Evolutionary conservation across 345 rosid genomes (phyloP), one percentile per base, ranked within the genome.

Genomic region (Gossypium rotundifolium): DNA sequence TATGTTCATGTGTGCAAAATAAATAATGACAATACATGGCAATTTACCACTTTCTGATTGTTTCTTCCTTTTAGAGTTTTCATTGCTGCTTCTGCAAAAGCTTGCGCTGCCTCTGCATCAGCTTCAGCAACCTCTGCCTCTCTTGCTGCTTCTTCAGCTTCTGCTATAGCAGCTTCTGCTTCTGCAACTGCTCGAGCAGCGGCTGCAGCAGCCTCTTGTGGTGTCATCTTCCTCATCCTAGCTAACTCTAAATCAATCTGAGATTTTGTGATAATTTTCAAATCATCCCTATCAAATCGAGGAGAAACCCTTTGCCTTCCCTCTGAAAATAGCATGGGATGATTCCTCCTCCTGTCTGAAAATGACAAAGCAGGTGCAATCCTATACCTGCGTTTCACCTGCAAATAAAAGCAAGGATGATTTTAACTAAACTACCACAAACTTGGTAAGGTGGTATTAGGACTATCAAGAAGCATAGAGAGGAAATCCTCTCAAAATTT

Each of bases 71-170:
- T 88, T 66, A 87, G 69, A 12, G 96, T 86, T 87, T 91, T 93
- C 83, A 78, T 49, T 29, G 97, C 93, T 73, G 93, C 98, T 69
- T 91, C 97, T 29, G 91, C 94, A 77, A 88, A 90, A 82, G 96
- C 98, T 79, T 88, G 88, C 65, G 98, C 99, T 52, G 86, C 96
- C 79, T 90, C 98, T 20, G 97, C 99, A 74, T 91, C 90, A 17
- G 97, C 98, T 81, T 96, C 99, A 11, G 98, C 97, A 67, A 81
- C 88, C 75, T 95, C 97, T 8, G 99, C 98, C 77, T 93, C 99
- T 75, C 87, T 93, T 12, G 91, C 93, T 79, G 99, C 99, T 85
- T 87, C 94, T 77, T 95, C 98, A 69, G 99, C 99, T 75, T 82
- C 97, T 3, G 91, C 93, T 65, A 91, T 88, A 33, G 96, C 96